Evolutionary conservation across 495 filamentous ascomycete species (phyloP), one percentile per base, ranked within the genome.

Genomic region (Aspergillus kassunensis): DNA sequence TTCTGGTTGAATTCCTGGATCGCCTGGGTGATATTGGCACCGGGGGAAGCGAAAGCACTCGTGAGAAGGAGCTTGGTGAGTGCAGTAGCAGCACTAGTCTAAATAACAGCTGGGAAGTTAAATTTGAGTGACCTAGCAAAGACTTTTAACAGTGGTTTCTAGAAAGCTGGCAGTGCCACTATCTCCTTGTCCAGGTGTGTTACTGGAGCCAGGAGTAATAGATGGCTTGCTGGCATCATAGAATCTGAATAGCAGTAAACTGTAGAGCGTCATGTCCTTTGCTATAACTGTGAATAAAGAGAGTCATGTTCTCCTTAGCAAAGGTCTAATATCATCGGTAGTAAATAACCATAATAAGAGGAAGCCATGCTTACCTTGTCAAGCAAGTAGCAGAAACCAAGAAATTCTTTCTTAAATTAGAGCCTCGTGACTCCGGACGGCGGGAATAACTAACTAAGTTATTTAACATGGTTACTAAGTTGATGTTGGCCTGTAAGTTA

Each of bases 261-360:
- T 97, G 90, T 42, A 98, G 76, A 4, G 84, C 84, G 19, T 91
- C 85, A 61, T 96, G 90, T 12, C 93, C 93, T 71, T 95, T 95
- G 69, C 75, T 87, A 69, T 91, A 96, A 73, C 95, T 97, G 66
- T 95, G 92, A 61, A 96, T 86, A 69, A 99, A 97, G 6, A 97
- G 82, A 0, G 83, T 88, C 41, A 97, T 79, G 63, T 97, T 99
- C 58, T 95, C 89, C 66, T 93, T 86, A 5, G 93, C 95, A 11
- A 97, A 80, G 11, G 86, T 87, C 73, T 86, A 51, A 9, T 18
- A 25, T 29, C 12, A 24, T 11, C 7, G 54, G 59, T 60, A 53
- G 49, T 30, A 48, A 36, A 12, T 1, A 24, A 18, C 2, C 13
- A 27, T 49, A 25, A 4, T 1, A n/a, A 4, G 12, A 6, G 2